phyloP scores from a whole-genome alignment of 495 filamentous ascomycete genomes.

The Filosporella fistucella region DNA sequence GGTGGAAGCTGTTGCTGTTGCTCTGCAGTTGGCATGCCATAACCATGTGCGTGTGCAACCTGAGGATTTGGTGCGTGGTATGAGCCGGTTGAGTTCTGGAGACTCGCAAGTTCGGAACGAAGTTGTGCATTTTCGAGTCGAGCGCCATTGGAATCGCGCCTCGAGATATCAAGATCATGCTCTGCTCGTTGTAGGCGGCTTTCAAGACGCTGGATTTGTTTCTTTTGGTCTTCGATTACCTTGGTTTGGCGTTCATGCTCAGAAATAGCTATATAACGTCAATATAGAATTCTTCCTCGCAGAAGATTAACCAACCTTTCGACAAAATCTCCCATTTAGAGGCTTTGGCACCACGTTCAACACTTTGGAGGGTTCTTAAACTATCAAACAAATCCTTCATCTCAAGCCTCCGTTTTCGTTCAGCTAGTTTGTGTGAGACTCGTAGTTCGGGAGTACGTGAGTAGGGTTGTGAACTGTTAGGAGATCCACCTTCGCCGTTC shows the following conservation, averaged over 20 bases:
- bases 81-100: slow-evolving; percentile 4
- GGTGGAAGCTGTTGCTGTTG: slow-evolving; percentile 46
- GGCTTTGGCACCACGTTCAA: slow-evolving; percentile 81
- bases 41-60: slow-evolving; percentile 14
- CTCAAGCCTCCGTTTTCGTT: slow-evolving; percentile 91
- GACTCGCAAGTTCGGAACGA: slow-evolving; percentile 18
- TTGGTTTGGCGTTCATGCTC: slow-evolving; percentile 40
- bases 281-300: too few relatives aligned
- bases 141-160: slow-evolving; percentile 42
- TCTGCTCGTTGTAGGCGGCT: slow-evolving; percentile 29
- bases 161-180: slow-evolving; percentile 40
- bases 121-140: slow-evolving; percentile 53
- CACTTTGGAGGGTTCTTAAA: slow-evolving; percentile 62
- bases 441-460: slow-evolving; percentile 93
- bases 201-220: slow-evolving; percentile 32
- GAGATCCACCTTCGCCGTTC: slow-evolving; percentile 45
- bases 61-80: neutral
- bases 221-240: slow-evolving; percentile 19
- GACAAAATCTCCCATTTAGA: slow-evolving; percentile 99
- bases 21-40: slow-evolving; percentile 10
- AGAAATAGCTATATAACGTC: slow-evolving; percentile 40
- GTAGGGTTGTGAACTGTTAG: slow-evolving; percentile 67
- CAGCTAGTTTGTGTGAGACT: slow-evolving; percentile 92
- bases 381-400: slow-evolving; percentile 98
- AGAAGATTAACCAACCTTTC: slow-evolving; percentile 59